phyloP scores from a whole-genome alignment of 768 basidiomycete species.

The Boletus fagicola region DNA sequence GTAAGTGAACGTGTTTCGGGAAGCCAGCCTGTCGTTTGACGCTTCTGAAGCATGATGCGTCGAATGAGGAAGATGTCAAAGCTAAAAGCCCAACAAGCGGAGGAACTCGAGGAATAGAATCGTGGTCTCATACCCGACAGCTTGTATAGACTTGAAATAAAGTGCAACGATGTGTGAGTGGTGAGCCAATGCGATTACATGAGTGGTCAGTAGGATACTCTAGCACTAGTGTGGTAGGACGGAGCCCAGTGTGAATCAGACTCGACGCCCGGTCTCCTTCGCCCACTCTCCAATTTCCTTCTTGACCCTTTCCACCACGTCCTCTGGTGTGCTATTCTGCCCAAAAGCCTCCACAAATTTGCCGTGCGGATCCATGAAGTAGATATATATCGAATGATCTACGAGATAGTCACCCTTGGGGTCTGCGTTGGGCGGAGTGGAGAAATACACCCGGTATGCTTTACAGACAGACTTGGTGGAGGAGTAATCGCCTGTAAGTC shows the following conservation, averaged over 20 bases:
- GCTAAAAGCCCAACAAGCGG: conserved; percentile 52
- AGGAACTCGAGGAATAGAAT: conserved; percentile 36
- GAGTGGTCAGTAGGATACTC: conserved; percentile 9
- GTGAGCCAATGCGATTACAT: conserved; percentile 16
- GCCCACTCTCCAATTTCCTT: conserved; percentile 49
- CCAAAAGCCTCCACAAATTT: conserved; percentile 97
- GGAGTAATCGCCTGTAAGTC: conserved; percentile 84
- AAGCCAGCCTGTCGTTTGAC: neutral
- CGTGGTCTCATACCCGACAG: conserved; percentile 13
- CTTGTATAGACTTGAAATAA: conserved; percentile 12
- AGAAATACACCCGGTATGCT: conserved; percentile 97
- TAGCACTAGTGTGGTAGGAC: neutral
- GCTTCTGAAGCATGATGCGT: conserved; percentile 64
- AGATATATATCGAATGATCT: conserved; percentile 95
- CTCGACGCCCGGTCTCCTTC: conserved; percentile 33
- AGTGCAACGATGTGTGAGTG: conserved; percentile 7
- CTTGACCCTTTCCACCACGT: conserved; percentile 62
- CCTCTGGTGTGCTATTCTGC: conserved; percentile 66
- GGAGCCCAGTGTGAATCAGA: conserved; percentile 17
- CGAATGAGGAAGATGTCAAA: conserved; percentile 84
- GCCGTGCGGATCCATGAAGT: conserved; percentile 95
- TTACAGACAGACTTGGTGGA: conserved; percentile 87
- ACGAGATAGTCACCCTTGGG: conserved; percentile 94
- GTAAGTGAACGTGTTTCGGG: conserved; percentile 46
- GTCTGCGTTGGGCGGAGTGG: conserved; percentile 85